Base-by-base conservation (phyloP, 2,329 filamentous ascomycete species). In the Metarhizium anisopliae region DNA sequence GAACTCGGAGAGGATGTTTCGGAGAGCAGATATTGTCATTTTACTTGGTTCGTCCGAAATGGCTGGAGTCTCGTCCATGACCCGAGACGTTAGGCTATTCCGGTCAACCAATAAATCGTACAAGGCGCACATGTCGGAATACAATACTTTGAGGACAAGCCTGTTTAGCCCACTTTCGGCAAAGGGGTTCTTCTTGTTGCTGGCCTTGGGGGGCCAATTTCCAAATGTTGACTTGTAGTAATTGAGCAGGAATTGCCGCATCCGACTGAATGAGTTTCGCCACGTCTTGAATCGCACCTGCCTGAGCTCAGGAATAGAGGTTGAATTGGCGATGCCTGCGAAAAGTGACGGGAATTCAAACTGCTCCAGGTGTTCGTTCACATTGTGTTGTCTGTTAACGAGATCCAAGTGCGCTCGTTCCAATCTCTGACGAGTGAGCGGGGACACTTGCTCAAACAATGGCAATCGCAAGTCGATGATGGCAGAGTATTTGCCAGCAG, bases 301-400 rank as follows among this genome's bases (percentile, higher is more conserved):
- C 67, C 86, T 92, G 60, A 89, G 85, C 69, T 95, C 90, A 1
- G 79, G 78, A 25, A 84, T 81, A 1, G 87, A 90, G 11, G 86
- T 92, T 3, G 90, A 95, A 68, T 86, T 91, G 65, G 90, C 93
- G 61, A 91, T 84, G 38, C 94, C 94, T 0, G 90, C 83, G 67
- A 96, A 97, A 5, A 97, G 75, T 0, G 89, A 88, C 0, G 92
- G 91, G 63, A 96, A 96, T 36, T 96, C 90, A 62, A 97, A 97
- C 59, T 90, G 84, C 56, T 89, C 84, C n/a, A 97, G 75, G 47
- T 89, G 86, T 36, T 76, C 74, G 60, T 89, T 86, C 61, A 91
- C 82, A 54, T 80, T 85, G 59, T 84, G 80, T 57, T 90, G 81
- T 20, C 90, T 83, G 58, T 83, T 85, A 38, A 87, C 78, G 3